Percentiles rank a stretch among this genome's conserved stretches.
Evolutionary conservation across 2,329 filamentous ascomycete genomes (phyloP).

Genomic region (Colletotrichum sp.): DNA sequence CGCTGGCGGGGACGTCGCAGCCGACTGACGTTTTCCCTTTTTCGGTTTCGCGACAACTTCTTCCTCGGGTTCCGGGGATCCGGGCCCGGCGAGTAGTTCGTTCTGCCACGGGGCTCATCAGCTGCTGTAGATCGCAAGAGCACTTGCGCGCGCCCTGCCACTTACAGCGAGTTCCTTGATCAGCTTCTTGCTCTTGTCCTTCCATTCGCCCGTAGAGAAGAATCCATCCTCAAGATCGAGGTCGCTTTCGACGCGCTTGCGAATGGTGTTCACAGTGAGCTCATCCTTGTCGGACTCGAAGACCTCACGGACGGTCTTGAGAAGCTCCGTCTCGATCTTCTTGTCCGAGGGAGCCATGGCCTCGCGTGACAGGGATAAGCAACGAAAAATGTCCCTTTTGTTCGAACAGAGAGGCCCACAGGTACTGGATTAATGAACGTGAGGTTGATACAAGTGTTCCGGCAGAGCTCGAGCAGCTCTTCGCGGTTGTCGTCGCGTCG

Average conservation of each 20-base stretch:
- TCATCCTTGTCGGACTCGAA: constrained; percentile 49
- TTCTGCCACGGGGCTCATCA: background rate
- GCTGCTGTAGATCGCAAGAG: background rate
- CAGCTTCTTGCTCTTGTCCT: constrained; percentile 61
- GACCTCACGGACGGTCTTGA: constrained; percentile 50
- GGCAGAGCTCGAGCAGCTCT: background rate
- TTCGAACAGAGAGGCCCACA: background rate
- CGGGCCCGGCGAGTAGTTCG: background rate
- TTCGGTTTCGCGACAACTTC: constrained; percentile 27
- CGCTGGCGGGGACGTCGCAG: constrained; percentile 39
- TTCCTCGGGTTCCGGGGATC: background rate
- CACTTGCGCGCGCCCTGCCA: constrained; percentile 9
- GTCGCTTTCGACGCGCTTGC: constrained; percentile 55
- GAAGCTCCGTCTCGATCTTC: constrained; percentile 50
- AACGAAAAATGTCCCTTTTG: too few relatives aligned
- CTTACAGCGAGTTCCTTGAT: constrained; percentile 62
- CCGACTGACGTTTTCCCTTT: constrained; percentile 38
- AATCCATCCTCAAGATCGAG: constrained; percentile 56
- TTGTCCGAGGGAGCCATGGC: constrained; percentile 47
- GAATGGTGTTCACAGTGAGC: constrained; percentile 63
- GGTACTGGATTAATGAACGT: background rate
- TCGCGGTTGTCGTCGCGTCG: constrained; percentile 10
- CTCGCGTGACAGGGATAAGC: background rate
- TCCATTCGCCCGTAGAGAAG: constrained; percentile 57
- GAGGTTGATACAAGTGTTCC: background rate